phyloP scores from a whole-genome alignment of 139 green algal species.

The Ostreobium quekettii region DNA sequence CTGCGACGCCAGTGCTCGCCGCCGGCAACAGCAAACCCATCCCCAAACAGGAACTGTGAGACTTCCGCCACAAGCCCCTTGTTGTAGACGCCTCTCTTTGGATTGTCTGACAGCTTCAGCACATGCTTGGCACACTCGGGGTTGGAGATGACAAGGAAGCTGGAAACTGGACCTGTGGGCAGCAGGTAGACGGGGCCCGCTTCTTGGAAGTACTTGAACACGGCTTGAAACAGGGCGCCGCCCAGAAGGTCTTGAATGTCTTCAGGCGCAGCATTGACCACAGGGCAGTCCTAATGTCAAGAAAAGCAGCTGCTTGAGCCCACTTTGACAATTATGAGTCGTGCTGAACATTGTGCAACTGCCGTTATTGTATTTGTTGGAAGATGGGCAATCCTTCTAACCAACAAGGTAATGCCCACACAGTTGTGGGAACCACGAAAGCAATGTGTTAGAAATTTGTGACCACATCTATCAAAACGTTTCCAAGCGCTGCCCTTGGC shows the following conservation, averaged over 20 bases:
- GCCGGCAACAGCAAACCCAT: slow-evolving; percentile 87
- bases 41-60: slow-evolving; percentile 91
- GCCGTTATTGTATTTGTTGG: not conserved
- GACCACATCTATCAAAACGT: not conserved
- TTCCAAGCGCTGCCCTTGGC: no score
- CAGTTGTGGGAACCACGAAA: not conserved
- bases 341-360: not conserved
- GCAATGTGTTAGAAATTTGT: not conserved
- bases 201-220: slow-evolving; percentile 81
- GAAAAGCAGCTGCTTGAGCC: not conserved
- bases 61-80: slow-evolving; percentile 91
- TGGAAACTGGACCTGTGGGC: slow-evolving; percentile 67
- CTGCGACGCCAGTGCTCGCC: slow-evolving; percentile 77
- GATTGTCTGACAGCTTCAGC: slow-evolving; percentile 79
- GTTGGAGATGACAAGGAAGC: slow-evolving; percentile 86
- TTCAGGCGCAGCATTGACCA: slow-evolving; percentile 88
- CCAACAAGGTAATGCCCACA: not conserved
- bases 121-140: slow-evolving; percentile 90
- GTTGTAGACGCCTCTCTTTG: slow-evolving; percentile 60
- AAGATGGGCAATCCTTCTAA: not conserved
- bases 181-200: slow-evolving; percentile 91
- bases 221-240: slow-evolving; percentile 83
- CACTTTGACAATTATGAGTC: not conserved
- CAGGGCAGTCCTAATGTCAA: slow-evolving; percentile 73
- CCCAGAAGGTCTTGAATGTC: slow-evolving; percentile 96